Evolutionary conservation across 768 basidiomycete genomes (phyloP), one percentile per base, ranked within the genome.

Genomic region (Serendipita vermifera): DNA sequence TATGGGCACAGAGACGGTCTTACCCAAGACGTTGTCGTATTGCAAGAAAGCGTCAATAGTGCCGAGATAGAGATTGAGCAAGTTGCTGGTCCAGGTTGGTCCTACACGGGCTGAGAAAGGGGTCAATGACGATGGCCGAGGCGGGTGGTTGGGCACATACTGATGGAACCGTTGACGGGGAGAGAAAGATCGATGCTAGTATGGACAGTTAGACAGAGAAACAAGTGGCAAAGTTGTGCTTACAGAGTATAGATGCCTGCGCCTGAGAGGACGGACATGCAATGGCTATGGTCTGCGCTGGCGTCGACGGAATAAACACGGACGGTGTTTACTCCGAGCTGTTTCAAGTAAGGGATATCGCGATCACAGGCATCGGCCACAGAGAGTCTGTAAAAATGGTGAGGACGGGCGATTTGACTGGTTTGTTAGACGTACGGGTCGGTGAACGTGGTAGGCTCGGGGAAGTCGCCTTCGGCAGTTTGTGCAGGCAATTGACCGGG

Each of bases 191-290:
- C 92, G 57, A 97, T 79, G 59, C 91, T 96, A 59, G n/a, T n/a
- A n/a, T n/a, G n/a, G n/a, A n/a, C n/a, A n/a, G n/a, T n/a, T n/a
- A 40, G 38, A 61, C 2, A 60, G 54, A 40, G 3, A 6, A 6
- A 56, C 38, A 57, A 58, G 41, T 40, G 54, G 40, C 55, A 13
- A 26, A 38, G 9, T 38, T 17, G 14, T 0, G 72, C 85, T 64
- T 60, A 93, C 91, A 94, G 83, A 54, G 85, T 78, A 69, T 96
- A 94, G 56, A 96, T 96, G 26, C 84, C 84, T 33, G 88, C 88
- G 20, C 69, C 67, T 62, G 81, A 83, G 58, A 96, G 75, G 13
- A 79, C 68, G 33, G 68, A 68, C 92, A 97, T 94, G 69, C 92
- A 97, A 1, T 70, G 70, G 66, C 92, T 89, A 60, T 97, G 92